phyloP scores from a whole-genome alignment of 805 yeast species.

The Lipomyces mesembrius region DNA sequence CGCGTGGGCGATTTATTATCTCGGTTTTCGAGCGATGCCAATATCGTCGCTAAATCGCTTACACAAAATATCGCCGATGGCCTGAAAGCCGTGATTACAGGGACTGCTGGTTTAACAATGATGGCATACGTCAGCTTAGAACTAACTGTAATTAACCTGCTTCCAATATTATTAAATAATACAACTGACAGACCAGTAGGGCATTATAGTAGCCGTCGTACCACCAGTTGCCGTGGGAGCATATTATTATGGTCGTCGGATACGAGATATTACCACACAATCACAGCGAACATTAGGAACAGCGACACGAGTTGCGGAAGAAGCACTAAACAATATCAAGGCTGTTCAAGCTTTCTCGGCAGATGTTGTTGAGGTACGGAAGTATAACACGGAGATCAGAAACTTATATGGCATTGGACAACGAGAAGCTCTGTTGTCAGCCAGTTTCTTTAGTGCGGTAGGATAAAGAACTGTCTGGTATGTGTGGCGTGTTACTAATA shows the following conservation, averaged over 20 bases:
- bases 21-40: slow-evolving; percentile 84
- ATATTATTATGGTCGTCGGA: slow-evolving; percentile 76
- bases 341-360: slow-evolving; percentile 92
- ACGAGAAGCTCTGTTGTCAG: slow-evolving; percentile 69
- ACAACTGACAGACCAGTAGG: slow-evolving; percentile 35
- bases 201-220: slow-evolving; percentile 72
- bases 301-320: slow-evolving; percentile 88
- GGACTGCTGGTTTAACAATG: slow-evolving; percentile 86
- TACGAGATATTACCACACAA: slow-evolving; percentile 70
- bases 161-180: neutral
- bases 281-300: slow-evolving; percentile 85
- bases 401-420: slow-evolving; percentile 67
- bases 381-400: slow-evolving; percentile 74
- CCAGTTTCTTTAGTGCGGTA: slow-evolving; percentile 69
- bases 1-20: slow-evolving; percentile 92
- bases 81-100: slow-evolving; percentile 76
- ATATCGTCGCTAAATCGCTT: slow-evolving; percentile 80
- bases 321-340: slow-evolving; percentile 78
- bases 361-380: slow-evolving; percentile 74
- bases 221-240: slow-evolving; percentile 86
- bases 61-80: slow-evolving; percentile 93
- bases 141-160: slow-evolving; percentile 59
- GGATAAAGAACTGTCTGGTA: neutral
- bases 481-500: slow-evolving; percentile 60
- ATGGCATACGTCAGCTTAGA: slow-evolving; percentile 86